A percentile compares a stretch with the other conserved stretches of the same genome.
Evolutionary conservation across 345 rosid species (phyloP).

Genomic region (Aquilaria yunnanensis): DNA sequence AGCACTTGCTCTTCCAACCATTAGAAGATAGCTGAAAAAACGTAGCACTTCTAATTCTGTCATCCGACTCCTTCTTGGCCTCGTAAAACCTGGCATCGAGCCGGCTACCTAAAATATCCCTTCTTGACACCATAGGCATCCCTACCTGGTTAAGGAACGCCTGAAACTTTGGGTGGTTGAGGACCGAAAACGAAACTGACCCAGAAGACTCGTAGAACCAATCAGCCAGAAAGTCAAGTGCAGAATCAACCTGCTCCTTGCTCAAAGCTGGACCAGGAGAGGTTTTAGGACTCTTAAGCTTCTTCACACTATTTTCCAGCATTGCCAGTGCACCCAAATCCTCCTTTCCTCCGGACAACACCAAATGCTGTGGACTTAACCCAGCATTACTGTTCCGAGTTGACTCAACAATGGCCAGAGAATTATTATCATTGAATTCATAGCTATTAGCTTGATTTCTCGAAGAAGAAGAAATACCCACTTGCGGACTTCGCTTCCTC

Average conservation of each 20-base stretch:
- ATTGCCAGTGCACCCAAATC: constrained; percentile 46
- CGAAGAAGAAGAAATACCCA: constrained; percentile 13
- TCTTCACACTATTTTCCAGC: constrained; percentile 55
- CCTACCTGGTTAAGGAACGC: constrained; percentile 51
- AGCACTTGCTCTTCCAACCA: constrained; percentile 42
- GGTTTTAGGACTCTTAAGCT: constrained; percentile 47
- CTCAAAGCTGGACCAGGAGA: constrained; percentile 41
- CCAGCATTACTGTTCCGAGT: constrained; percentile 18
- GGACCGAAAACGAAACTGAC: constrained; percentile 42
- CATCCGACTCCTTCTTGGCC: constrained; percentile 41
- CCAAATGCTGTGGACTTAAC: constrained; percentile 34
- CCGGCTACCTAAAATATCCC: constrained; percentile 32
- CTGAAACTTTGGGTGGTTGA: constrained; percentile 48
- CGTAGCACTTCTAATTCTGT: constrained; percentile 43
- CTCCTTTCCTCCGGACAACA: constrained; percentile 48
- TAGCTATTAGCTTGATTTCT: constrained; percentile 17
- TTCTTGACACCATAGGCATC: constrained; percentile 36
- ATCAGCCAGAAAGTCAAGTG: constrained; percentile 39
- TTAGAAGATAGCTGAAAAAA: constrained; percentile 47
- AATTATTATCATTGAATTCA: constrained; percentile 10
- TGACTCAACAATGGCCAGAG: constrained; percentile 42
- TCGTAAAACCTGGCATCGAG: constrained; percentile 35
- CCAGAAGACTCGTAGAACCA: constrained; percentile 55
- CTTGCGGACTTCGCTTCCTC: constrained; percentile 33
- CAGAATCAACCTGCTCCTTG: constrained; percentile 42